A percentile compares a stretch with the other conserved stretches of the same genome.
Conservation (phyloP, 208 protist species). For the Blastocrithidia nonstop region DNA sequence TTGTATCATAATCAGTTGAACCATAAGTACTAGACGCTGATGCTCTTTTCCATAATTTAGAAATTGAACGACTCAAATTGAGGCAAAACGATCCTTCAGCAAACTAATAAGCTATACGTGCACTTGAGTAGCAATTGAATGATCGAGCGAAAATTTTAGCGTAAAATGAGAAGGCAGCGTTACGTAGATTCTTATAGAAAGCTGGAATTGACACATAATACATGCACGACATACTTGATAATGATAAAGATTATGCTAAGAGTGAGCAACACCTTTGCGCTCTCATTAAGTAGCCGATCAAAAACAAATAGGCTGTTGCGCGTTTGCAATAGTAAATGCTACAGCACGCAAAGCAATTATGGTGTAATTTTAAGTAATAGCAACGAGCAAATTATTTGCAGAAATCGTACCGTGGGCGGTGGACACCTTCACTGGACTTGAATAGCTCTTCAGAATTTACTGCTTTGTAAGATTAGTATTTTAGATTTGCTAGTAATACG, state of each 20-base stretch:
- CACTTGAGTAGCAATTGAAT: slow-evolving; percentile 19
- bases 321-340: slow-evolving; percentile 23
- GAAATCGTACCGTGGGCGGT: slow-evolving; percentile 23
- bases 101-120: slow-evolving; percentile 6
- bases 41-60: slow-evolving; percentile 12
- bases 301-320: slow-evolving; percentile 16
- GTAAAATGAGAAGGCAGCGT: slow-evolving; percentile 7
- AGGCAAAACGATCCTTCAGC: slow-evolving; percentile 5
- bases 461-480: too few species aligned
- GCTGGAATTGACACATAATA: slow-evolving; percentile 7
- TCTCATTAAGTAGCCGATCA: slow-evolving; percentile 15
- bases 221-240: slow-evolving; percentile 12
- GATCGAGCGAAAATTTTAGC: slow-evolving; percentile 16
- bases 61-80: slow-evolving; percentile 15
- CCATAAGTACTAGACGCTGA: slow-evolving; percentile 15
- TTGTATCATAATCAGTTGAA: slow-evolving; percentile 10
- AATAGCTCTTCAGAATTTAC: slow-evolving; percentile 20
- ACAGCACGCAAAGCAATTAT: slow-evolving; percentile 6
- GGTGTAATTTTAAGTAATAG: slow-evolving; percentile 2
- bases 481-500: too few species aligned
- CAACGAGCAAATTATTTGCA: slow-evolving; percentile 12
- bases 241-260: slow-evolving; percentile 8
- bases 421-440: slow-evolving; percentile 13
- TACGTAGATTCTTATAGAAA: slow-evolving; percentile 20
- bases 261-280: slow-evolving; percentile 19